phyloP scores from a whole-genome alignment of 2,329 filamentous ascomycete genomes.

The Penicillium griseofulvum region DNA sequence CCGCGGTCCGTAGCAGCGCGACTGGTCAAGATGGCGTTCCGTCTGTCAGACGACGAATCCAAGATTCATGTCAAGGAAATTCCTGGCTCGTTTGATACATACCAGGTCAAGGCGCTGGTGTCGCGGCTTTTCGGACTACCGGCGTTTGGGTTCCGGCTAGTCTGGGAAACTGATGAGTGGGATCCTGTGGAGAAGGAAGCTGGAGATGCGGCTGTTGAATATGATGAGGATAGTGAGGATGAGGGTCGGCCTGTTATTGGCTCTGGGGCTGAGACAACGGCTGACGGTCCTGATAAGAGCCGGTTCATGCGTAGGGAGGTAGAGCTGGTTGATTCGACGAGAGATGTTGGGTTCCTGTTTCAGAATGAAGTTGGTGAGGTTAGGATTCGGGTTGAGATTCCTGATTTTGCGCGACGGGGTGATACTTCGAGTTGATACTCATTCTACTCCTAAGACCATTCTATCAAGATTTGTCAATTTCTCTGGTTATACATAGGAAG shows the following conservation, averaged over 20 bases:
- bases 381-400: conserved; percentile 65
- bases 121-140: conserved; percentile 65
- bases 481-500: neutral
- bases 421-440: neutral
- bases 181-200: conserved; percentile 70
- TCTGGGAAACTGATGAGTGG: conserved; percentile 91
- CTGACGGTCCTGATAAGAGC: conserved; percentile 38
- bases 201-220: conserved; percentile 52
- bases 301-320: conserved; percentile 76
- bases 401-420: conserved; percentile 1
- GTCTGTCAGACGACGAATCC: conserved; percentile 39
- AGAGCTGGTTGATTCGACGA: conserved; percentile 74
- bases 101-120: conserved; percentile 75
- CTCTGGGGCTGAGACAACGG: conserved; percentile 17
- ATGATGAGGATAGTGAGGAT: conserved; percentile 43
- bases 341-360: conserved; percentile 78
- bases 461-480: neutral
- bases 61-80: conserved; percentile 53
- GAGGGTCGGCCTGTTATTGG: conserved; percentile 10
- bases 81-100: conserved; percentile 75
- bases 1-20: conserved; percentile 80
- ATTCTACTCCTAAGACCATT: neutral
- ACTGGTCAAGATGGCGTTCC: conserved; percentile 63
- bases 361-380: conserved; percentile 64
- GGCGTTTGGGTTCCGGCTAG: conserved; percentile 63